Evolutionary conservation across 495 filamentous ascomycete genomes (phyloP), one percentile per base, ranked within the genome.

Genomic region (Hypoxylon rickii): DNA sequence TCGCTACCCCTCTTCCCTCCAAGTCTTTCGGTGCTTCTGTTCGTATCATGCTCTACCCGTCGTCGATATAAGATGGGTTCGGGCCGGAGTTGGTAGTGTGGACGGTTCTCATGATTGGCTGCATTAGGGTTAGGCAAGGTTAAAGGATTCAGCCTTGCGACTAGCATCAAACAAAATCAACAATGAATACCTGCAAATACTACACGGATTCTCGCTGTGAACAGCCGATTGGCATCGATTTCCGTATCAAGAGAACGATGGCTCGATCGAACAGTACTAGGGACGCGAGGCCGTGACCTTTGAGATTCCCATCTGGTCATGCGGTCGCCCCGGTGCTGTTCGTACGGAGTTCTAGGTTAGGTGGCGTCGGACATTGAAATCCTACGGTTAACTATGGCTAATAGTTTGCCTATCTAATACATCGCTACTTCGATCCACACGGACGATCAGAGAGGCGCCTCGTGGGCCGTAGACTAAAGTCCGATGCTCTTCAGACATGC

Each of bases 11-110:
- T 76, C 90, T 97, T 65, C 94, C 95, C 64, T 83, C 94, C 55
- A 90, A 89, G 79, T 89, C 89, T 71, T 96, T 98, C 82, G 94
- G 95, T 76, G 94, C 92, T 66, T 89, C 90, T 66, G 88, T 97
- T 77, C 85, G 95, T 74, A 86, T 98, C 75, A 97, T 98, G 94
- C 85, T 98, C 74, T 98, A 97, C 83, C 94, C 94, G 78, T 97
- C 89, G 62, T 77, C 79, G 70, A 83, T 83, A 76, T 82, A 82
- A 75, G 58, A 70, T 60, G 72, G 66, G 67, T 67, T 69, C 46
- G 64, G 70, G 73, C 67, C 69, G 77, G 77, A 76, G 77, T 79
- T 79, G 73, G 73, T 75, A 75, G 75, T 73, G 70, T 72, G 71
- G 74, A 73, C 73, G 77, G 76, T 76, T 75, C 66, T 74, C 72